A percentile compares a stretch with the other conserved stretches of the same genome.
Evolutionary conservation across 352 stramenopile species (phyloP).

Genomic region (Pythium coloratum): DNA sequence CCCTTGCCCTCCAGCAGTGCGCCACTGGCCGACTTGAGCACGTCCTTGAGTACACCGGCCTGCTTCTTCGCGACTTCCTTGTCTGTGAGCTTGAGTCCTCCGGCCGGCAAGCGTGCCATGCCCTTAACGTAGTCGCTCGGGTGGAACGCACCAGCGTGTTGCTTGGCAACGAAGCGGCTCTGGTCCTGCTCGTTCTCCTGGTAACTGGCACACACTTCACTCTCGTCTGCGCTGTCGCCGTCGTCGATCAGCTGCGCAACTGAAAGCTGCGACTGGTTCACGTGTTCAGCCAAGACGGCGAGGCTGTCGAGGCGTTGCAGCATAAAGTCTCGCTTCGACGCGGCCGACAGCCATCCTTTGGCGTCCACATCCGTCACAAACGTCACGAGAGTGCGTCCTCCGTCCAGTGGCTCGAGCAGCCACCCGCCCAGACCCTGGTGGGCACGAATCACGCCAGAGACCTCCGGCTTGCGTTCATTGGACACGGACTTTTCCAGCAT

Average conservation of each 20-base stretch:
- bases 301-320: conserved; percentile 63
- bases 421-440: conserved; percentile 69
- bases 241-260: conserved; percentile 45
- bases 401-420: conserved; percentile 74
- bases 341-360: conserved; percentile 45
- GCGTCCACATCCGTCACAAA: conserved; percentile 77
- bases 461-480: conserved; percentile 65
- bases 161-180: background rate
- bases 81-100: conserved; percentile 78
- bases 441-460: conserved; percentile 44
- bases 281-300: conserved; percentile 57
- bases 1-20: conserved; percentile 40
- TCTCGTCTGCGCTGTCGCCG: conserved; percentile 34
- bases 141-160: conserved; percentile 49
- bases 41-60: conserved; percentile 79
- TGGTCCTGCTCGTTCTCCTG: conserved; percentile 24
- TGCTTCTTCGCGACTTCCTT: conserved; percentile 88
- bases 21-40: conserved; percentile 65
- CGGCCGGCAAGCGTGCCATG: conserved; percentile 70
- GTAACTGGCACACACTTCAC: conserved; percentile 33
- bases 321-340: conserved; percentile 50
- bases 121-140: conserved; percentile 77
- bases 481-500: conserved; percentile 83
- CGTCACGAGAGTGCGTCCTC: conserved; percentile 53
- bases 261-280: conserved; percentile 58